Evolutionary conservation across 768 basidiomycete species (phyloP), one percentile per base, ranked within the genome.

Genomic region (Suillus subalutaceus): DNA sequence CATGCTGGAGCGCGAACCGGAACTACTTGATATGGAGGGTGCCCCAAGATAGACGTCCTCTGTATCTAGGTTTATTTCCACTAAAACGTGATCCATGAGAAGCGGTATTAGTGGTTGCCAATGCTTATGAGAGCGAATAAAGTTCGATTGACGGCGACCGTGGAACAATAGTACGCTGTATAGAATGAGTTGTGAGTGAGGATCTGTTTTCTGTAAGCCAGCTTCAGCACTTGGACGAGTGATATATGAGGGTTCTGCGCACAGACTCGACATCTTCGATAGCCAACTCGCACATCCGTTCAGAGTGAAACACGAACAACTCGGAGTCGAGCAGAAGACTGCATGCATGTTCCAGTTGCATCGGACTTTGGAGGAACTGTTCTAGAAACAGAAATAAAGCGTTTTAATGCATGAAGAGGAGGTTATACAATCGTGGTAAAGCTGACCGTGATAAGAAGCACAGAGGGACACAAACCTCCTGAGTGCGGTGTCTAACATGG

Each of bases 271-370:
- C 86, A 70, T 93, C 89, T 58, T 89, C 84, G 44, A 91, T 80
- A 58, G 95, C 80, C 50, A 92, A 85, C 69, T 94, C 91, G 64
- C 90, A 87, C 93, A 96, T 96, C 41, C 97, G 83, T 73, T 96
- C 95, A 4, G 93, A 95, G 76, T 98, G 95, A 72, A 92, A 96
- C 3, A 85, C 77, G 72, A 98, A 97, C 48, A 99, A 84, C 72
- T 96, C 95, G 0, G 93, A 95, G 63, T 88, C 86, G 50, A 96
- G 80, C 15, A 99, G 79, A 38, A 91, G 78, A 48, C 85, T 80
- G 70, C 91, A 91, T 13, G 94, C 94, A 74, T 95, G 90, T 67
- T 94, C 88, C 56, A 98, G 83, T 71, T 97, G 94, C 32, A 91
- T 77, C 4, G 91, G 90, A 63, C 87, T 90, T 67, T 93, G 90